phyloP scores from a whole-genome alignment of 352 stramenopile genomes.

The Globisporangium paddicum region DNA sequence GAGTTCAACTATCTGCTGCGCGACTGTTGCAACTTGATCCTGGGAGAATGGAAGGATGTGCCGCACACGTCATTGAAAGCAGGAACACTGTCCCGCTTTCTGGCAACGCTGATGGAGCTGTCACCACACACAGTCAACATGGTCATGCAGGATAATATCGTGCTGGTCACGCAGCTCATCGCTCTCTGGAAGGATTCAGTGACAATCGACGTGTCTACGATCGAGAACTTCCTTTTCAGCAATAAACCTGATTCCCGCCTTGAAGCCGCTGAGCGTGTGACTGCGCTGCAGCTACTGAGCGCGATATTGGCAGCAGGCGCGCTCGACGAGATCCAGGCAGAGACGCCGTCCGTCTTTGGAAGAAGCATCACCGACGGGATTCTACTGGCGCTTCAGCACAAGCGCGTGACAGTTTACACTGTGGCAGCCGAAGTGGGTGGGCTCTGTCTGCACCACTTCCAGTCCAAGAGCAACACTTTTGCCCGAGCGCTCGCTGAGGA shows the following conservation, averaged over 20 bases:
- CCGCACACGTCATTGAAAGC: conserved; percentile 11
- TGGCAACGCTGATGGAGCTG: conserved; percentile 52
- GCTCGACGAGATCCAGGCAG: conserved; percentile 19
- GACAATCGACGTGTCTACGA: conserved; percentile 27
- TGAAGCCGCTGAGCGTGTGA: conserved; percentile 39
- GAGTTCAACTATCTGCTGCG: conserved; percentile 79
- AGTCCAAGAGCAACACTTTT: conserved; percentile 16
- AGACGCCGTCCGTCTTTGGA: conserved; percentile 11
- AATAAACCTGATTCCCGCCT: conserved; percentile 27
- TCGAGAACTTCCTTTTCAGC: conserved; percentile 35
- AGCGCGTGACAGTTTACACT: conserved; percentile 39
- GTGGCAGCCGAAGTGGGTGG: conserved; percentile 67
- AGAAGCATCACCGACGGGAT: conserved; percentile 46
- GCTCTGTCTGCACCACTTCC: conserved; percentile 22
- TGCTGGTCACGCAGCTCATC: conserved; percentile 51
- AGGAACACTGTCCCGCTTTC: conserved; percentile 34
- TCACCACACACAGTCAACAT: conserved; percentile 44
- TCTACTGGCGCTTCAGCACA: conserved; percentile 42
- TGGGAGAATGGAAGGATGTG: conserved; percentile 49
- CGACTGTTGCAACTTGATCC: conserved; percentile 59
- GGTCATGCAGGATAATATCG: conserved; percentile 67
- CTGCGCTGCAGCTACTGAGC: conserved; percentile 60
- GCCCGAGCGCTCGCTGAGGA: conserved; percentile 32
- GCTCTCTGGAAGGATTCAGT: conserved; percentile 45
- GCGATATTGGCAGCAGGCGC: conserved; percentile 38